Evolutionary conservation across 1,284 basidiomycete genomes (phyloP).

Genomic region (Flammula alnicola): DNA sequence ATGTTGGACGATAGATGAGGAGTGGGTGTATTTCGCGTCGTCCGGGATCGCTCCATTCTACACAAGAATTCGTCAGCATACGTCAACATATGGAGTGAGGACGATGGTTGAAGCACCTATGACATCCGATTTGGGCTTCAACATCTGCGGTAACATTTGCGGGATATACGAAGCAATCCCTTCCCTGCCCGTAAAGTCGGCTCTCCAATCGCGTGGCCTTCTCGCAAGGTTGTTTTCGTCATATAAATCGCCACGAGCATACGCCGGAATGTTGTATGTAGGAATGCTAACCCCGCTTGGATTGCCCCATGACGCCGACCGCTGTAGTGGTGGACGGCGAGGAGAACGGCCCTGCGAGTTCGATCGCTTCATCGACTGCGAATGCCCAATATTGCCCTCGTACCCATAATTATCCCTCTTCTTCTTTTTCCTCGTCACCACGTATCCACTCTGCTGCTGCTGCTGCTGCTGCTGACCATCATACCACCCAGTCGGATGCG

Average conservation of each 20-base stretch:
- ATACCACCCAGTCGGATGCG: constrained; percentile 13
- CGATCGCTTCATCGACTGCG: constrained; percentile 19
- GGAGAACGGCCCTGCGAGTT: constrained; percentile 19
- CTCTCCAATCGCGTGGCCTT: constrained; percentile 42
- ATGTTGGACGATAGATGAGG: constrained; percentile 34
- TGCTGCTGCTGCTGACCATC: neutral
- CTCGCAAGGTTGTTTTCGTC: constrained; percentile 36
- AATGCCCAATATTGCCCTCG: neutral
- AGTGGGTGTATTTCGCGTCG: constrained; percentile 39
- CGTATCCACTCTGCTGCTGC: neutral
- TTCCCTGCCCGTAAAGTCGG: constrained; percentile 32
- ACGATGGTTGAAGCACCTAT: constrained; percentile 20
- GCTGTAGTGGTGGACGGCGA: constrained; percentile 15
- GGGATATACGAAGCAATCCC: constrained; percentile 25
- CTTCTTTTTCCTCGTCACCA: constrained; percentile 1
- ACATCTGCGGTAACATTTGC: constrained; percentile 1
- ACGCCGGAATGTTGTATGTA: constrained; percentile 13
- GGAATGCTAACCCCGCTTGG: constrained; percentile 6
- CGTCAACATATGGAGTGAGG: neutral
- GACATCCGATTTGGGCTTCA: constrained; percentile 17
- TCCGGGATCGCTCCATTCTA: constrained; percentile 34
- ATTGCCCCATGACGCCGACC: constrained; percentile 23
- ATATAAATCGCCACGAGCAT: constrained; percentile 28
- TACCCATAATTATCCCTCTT: constrained; percentile 9
- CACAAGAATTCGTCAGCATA: neutral